Evolutionary conservation across 1,284 basidiomycete genomes (phyloP).

Genomic region (Cutaneotrichosporon mucoides): DNA sequence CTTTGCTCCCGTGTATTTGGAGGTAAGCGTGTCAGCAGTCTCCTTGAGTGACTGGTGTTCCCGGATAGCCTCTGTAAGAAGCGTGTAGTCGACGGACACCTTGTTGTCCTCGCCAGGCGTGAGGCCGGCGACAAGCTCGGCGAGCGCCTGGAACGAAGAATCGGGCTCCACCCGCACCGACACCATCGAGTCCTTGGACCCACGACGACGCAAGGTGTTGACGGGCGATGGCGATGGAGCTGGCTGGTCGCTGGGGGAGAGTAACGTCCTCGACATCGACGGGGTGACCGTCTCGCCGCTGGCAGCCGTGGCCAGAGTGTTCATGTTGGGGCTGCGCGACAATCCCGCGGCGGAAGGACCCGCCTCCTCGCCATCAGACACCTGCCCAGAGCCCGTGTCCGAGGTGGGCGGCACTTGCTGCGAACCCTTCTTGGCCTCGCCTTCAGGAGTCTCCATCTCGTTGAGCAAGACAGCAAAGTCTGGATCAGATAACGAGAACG

Average conservation of each 20-base stretch:
- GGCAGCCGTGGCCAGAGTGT: constrained; percentile 17
- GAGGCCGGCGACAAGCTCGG: constrained; percentile 58
- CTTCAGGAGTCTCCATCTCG: constrained; percentile 26
- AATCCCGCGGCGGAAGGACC: not conserved
- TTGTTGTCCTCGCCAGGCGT: constrained; percentile 61
- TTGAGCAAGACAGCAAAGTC: constrained; percentile 49
- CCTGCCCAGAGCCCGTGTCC: not conserved
- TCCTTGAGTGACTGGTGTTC: constrained; percentile 65
- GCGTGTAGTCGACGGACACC: constrained; percentile 66
- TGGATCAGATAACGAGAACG: constrained; percentile 49
- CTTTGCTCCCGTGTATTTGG: constrained; percentile 79
- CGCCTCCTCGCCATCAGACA: not conserved
- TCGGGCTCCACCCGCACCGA: constrained; percentile 33
- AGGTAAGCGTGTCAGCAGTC: constrained; percentile 65
- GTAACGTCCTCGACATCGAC: constrained; percentile 23
- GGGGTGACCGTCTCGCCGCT: constrained; percentile 4
- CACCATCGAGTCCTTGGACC: constrained; percentile 35
- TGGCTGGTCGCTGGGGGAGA: constrained; percentile 27
- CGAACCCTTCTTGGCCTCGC: not conserved
- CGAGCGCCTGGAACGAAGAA: constrained; percentile 27
- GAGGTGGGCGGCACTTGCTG: not conserved
- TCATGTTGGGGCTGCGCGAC: constrained; percentile 25
- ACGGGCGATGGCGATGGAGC: constrained; percentile 13
- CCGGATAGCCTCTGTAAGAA: constrained; percentile 68
- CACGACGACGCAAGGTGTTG: constrained; percentile 34